Base-by-base conservation (phyloP, 164 flowering plant genomes). In the Liquidambar formosana region DNA sequence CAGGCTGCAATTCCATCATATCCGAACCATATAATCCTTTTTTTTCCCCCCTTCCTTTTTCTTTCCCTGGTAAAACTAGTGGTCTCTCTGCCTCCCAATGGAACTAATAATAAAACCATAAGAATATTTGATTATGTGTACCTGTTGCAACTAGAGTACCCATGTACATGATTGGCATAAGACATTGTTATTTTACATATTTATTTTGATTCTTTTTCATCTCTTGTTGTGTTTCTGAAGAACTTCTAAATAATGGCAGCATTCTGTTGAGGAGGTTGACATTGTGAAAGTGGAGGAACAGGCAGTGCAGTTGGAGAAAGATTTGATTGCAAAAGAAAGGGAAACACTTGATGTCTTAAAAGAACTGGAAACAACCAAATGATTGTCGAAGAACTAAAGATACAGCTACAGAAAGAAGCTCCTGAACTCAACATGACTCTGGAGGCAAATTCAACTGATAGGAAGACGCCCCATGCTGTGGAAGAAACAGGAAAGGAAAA, bases 321-420 rank as follows among this genome's bases (percentile, higher is more conserved):
- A 89, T 65, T 82, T 95, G 59, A 78, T 86, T 21, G 19, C 74
- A 57, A 93, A 91, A 83, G 98, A 95, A 78, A 79, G 81, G 72
- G 99, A 95, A 75, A 88, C 98, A 10, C 76, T 93, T 38, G 86
- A 88, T 59, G 91, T 95, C 33, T 73, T 93, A 26, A 89, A 90
- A 72, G 96, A 91, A 67, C 82, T 95, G 47, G 96, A 93, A 74
- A 21, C 72, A 11, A 89, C 99, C 5, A 95, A 89, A 73, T 68
- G 73, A 61, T 73, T 18, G 84, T 89, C 1, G 99, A 86, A 65
- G 92, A 88, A 27, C 69, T 95, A 21, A 95, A 88, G 68, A 38
- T 57, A 27, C 86, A 82, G 82, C 78, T 95, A 21, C 90, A 81
- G 68, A 86, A 85, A 46, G 93, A 85, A 81, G 64, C 84, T 57